Percentiles rank a stretch among this genome's conserved stretches.
phyloP scores from a whole-genome alignment of 768 basidiomycete species.

The Pleurotus djamor region DNA sequence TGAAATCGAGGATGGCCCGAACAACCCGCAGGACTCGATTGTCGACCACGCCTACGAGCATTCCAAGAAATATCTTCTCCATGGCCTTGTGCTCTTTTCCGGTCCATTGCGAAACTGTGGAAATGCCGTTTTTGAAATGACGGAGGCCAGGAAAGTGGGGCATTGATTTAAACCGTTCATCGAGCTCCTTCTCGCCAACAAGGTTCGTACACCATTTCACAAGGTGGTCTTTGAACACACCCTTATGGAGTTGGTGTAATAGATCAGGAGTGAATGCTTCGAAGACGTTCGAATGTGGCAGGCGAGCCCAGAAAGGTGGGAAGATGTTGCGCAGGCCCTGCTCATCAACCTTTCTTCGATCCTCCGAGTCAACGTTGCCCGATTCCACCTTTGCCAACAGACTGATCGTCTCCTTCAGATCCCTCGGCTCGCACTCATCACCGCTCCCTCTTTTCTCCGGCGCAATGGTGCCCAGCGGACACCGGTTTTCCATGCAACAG shows the following conservation, averaged over 20 bases:
- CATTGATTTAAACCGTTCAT: constrained; percentile 27
- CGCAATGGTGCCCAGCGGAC: constrained; percentile 23
- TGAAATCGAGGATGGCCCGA: constrained; percentile 19
- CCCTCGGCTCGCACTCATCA: constrained; percentile 4
- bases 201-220: constrained; percentile 26
- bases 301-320: constrained; percentile 35
- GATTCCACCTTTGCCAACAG: not conserved
- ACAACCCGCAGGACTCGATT: constrained; percentile 26
- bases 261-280: constrained; percentile 31
- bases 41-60: constrained; percentile 11
- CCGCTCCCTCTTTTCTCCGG: constrained; percentile 16
- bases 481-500: constrained; percentile 17
- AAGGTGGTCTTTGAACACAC: constrained; percentile 42
- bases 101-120: constrained; percentile 31
- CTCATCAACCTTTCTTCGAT: constrained; percentile 10
- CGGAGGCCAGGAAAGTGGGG: constrained; percentile 17
- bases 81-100: constrained; percentile 31
- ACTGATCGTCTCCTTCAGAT: constrained; percentile 8
- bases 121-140: constrained; percentile 28
- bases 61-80: constrained; percentile 19
- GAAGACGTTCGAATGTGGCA: constrained; percentile 36
- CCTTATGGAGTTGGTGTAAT: constrained; percentile 46
- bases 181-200: constrained; percentile 24
- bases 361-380: constrained; percentile 5
- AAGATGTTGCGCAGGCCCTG: constrained; percentile 13